Conservation (phyloP, 495 filamentous ascomycete species). For the Talaromyces stipitatus region DNA sequence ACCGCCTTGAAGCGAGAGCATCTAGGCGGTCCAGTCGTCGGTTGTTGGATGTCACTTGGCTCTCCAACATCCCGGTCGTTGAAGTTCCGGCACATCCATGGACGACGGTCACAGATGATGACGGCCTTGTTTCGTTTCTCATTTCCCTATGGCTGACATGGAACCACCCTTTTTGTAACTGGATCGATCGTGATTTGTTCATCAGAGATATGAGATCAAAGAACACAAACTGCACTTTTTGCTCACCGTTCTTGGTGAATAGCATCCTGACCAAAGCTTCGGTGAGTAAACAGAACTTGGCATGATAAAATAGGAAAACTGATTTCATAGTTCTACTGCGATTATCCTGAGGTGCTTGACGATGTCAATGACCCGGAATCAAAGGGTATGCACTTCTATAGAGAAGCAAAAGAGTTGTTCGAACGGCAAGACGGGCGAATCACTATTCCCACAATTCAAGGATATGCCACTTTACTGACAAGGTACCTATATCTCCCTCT, state of each 20-base stretch:
- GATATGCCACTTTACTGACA: constrained; percentile 17
- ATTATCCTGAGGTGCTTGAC: constrained; percentile 16
- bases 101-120: constrained; percentile 38
- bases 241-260: constrained; percentile 42
- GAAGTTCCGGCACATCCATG: constrained; percentile 35
- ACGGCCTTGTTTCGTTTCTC: constrained; percentile 41
- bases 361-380: constrained; percentile 8
- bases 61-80: constrained; percentile 17
- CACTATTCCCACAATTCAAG: constrained; percentile 29
- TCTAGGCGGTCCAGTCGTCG: constrained; percentile 11
- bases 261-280: constrained; percentile 30
- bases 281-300: constrained; percentile 15
- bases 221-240: constrained; percentile 21
- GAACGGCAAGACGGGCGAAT: constrained; percentile 16
- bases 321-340: constrained; percentile 14
- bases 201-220: constrained; percentile 29
- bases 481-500: constrained; percentile 10
- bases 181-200: constrained; percentile 35
- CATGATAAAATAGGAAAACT: neutral
- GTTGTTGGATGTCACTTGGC: constrained; percentile 15
- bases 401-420: constrained; percentile 13
- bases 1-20: constrained; percentile 7
- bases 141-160: constrained; percentile 39
- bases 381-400: constrained; percentile 18
- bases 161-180: constrained; percentile 32